Evolutionary conservation across 2,329 filamentous ascomycete genomes (phyloP), one percentile per base, ranked within the genome.

Genomic region (Cytospora chrysosperma): DNA sequence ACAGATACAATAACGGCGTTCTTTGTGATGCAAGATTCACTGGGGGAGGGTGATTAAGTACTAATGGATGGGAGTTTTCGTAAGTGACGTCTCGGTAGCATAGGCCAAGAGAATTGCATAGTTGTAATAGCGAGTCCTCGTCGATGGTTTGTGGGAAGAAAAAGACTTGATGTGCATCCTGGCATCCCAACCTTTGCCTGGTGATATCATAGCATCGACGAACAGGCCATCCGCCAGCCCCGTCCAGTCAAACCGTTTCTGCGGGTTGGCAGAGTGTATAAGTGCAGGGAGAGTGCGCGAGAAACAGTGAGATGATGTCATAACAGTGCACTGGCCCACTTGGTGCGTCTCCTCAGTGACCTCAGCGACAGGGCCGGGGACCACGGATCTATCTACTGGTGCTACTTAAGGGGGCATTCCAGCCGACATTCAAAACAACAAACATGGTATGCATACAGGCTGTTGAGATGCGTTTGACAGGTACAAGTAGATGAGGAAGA

Each of bases 231-330:
- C 43, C 43, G 43, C 24, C n/a, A n/a, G 40, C 40, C 40, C 37
- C n/a, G 34, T 40, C 40, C 37, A 7, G 34, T 40, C 34, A 17
- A 12, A 47, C 43, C 43, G 43, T 47, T 47, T 47, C 7, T 24
- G 43, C 43, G 43, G 43, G 43, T 47, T n/a, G 2, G 43, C n/a
- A 47, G n/a, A 24, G 43, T 21, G n/a, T n/a, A 19, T n/a, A n/a
- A 7, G 40, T 43, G 40, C 7, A 9, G 40, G 40, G 15, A n/a
- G 37, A 43, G 17, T 19, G 37, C 17, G 37, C 17, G 17, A 43
- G 17, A n/a, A 43, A n/a, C 10, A n/a, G 5, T 15, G 32, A 17
- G 51, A n/a, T 61, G 59, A 61, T 61, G 59, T 61, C 59, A 61
- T 61, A 43, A 37, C 58, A 6, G 19, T 28, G n/a, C n/a, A 15